A percentile compares a stretch with the other conserved stretches of the same genome.
Conservation (phyloP, 495 filamentous ascomycete species). For the Neurospora sp. region DNA sequence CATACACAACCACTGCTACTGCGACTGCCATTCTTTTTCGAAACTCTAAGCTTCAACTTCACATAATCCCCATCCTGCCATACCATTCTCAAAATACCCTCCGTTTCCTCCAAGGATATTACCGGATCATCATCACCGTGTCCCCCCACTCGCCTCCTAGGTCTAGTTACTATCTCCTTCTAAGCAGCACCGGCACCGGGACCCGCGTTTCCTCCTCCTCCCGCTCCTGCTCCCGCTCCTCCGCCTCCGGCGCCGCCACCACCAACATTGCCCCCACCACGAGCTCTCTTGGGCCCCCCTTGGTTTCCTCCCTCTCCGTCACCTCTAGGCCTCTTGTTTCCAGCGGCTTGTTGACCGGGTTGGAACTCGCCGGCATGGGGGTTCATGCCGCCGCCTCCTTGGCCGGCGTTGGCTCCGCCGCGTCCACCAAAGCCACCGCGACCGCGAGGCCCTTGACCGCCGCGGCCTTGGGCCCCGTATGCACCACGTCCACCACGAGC, state of each 20-base stretch:
- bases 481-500: slow-evolving; percentile 4
- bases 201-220: neutral
- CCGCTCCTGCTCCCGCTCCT: neutral
- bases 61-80: neutral
- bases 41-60: neutral
- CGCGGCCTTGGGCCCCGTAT: slow-evolving; percentile 10
- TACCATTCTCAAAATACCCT: neutral
- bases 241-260: neutral
- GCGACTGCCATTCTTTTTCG: neutral
- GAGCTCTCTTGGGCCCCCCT: slow-evolving; percentile 10
- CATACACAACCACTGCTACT: neutral
- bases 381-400: slow-evolving; percentile 13
- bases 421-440: slow-evolving; percentile 16
- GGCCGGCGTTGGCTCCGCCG: slow-evolving; percentile 3
- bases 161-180: neutral
- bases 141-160: neutral
- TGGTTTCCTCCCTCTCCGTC: slow-evolving; percentile 5
- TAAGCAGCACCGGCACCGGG: neutral
- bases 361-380: slow-evolving; percentile 21
- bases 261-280: slow-evolving; percentile 6
- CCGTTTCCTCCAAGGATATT: neutral
- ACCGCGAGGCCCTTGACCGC: slow-evolving; percentile 17
- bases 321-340: slow-evolving; percentile 20
- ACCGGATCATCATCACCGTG: neutral
- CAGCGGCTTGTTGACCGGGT: slow-evolving; percentile 9